Base-by-base conservation (phyloP, 164 flowering plant genomes). In the Paratinospora sagittata region DNA sequence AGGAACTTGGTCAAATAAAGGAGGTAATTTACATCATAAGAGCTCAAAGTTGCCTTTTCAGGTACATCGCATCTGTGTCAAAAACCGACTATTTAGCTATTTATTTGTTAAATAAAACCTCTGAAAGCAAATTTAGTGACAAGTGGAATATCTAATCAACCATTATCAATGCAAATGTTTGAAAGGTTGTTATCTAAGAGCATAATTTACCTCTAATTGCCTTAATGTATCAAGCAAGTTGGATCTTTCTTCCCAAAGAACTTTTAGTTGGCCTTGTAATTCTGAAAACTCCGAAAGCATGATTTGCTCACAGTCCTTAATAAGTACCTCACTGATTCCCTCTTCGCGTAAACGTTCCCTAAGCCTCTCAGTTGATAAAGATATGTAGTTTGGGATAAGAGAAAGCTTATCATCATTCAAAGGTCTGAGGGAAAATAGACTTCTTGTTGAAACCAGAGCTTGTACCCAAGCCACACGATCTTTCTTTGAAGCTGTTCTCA, bases 391-490 rank as follows among this genome's bases (percentile, higher is more conserved):
- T 52, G 87, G 85, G 39, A 83, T 71, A 66, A 76, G 70, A 49
- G 85, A 78, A 39, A 82, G 79, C 70, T 73, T 77, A 68, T 85
- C 89, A 74, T 74, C 89, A 73, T 74, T 81, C 69, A 79, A 70
- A 5, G 87, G 82, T 73, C 83, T 82, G 26, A 74, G 19, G 0
- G 84, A 81, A 76, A 81, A 84, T 6, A 84, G 76, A 74, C 76
- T 80, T 45, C 88, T 77, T 10, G 88, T 83, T 17, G 94, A 85
- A 60, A 75, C 83, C 80, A 93, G 83, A 60, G 97, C 98, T 72
- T 88, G 80, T 10, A 93, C 75, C 98, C 98, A 91, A 68, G 94
- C 92, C 62, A 70, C 87, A 16, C 97, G 80, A 67, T 93, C 98
- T 58, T 79, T 78, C 74, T 76, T 85, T 13, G 90, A 83, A 70